Evolutionary conservation across 345 rosid species (phyloP).

Genomic region (Pelargonium nanum): DNA sequence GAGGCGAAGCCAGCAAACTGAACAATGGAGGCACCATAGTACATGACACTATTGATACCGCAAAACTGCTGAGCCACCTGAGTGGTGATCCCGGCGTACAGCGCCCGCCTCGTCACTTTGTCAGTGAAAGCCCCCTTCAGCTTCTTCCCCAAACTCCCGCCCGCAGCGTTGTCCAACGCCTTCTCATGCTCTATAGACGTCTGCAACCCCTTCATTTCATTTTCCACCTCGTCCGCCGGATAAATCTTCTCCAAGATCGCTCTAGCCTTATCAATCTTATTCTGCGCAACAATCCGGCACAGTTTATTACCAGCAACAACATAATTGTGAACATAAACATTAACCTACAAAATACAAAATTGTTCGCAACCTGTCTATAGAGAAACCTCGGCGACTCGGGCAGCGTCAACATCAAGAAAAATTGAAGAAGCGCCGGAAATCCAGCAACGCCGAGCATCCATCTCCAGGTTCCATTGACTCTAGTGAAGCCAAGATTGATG

Average conservation of each 20-base stretch:
- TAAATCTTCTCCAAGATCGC: conserved; percentile 53
- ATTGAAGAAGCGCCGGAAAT: conserved; percentile 53
- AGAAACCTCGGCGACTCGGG: conserved; percentile 96
- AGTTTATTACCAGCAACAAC: no score
- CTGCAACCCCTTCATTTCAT: conserved; percentile 37
- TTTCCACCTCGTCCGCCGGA: conserved; percentile 49
- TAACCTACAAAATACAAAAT: not conserved
- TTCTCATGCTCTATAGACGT: conserved; percentile 51
- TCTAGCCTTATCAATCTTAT: conserved; percentile 44
- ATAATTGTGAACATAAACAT: no score
- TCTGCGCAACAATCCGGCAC: conserved; percentile 13
- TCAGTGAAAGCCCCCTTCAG: conserved; percentile 57
- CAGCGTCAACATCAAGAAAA: conserved; percentile 48
- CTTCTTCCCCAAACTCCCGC: conserved; percentile 33
- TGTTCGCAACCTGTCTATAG: conserved; percentile 30
- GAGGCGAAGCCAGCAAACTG: conserved; percentile 88
- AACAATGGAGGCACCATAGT: conserved; percentile 76
- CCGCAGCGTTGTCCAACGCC: conserved; percentile 36
- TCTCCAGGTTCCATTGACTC: conserved; percentile 78
- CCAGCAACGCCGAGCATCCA: conserved; percentile 93
- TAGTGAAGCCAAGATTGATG: conserved; percentile 68
- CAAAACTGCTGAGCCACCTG: conserved; percentile 89
- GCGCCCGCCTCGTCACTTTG: conserved; percentile 48
- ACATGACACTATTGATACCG: conserved; percentile 90
- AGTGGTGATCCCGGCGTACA: conserved; percentile 68